phyloP scores from a whole-genome alignment of 306 rosid species.

The Biancaea sappan region DNA sequence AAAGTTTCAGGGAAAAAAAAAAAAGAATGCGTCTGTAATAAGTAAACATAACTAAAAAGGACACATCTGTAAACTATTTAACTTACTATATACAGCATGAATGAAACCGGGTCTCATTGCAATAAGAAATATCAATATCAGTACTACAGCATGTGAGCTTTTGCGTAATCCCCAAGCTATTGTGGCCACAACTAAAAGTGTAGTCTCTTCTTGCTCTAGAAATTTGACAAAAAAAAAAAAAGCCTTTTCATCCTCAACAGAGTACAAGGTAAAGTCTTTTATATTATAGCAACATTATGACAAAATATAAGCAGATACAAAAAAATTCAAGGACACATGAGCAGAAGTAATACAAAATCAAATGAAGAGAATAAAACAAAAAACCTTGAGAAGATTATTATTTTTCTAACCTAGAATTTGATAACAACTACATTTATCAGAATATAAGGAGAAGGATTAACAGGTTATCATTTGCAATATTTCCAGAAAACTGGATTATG shows the following conservation, averaged over 20 bases:
- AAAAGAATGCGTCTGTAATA: too few relatives aligned
- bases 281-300: background rate
- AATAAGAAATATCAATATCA: conserved; percentile 77
- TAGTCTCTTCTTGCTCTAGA: conserved; percentile 74
- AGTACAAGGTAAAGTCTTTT: background rate
- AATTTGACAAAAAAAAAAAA: conserved; percentile 26
- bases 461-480: background rate
- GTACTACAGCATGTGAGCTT: conserved; percentile 71
- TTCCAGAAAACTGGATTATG: conserved; percentile 8
- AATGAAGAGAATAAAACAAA: background rate
- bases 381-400: conserved; percentile 7
- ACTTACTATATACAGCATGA: conserved; percentile 85
- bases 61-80: conserved; percentile 5
- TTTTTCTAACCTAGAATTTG: conserved; percentile 3
- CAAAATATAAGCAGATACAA: background rate
- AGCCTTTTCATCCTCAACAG: conserved; percentile 28
- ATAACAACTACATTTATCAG: conserved; percentile 16
- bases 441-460: conserved; percentile 7
- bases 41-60: conserved; percentile 22
- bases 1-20: conserved; percentile 3
- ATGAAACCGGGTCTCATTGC: conserved; percentile 88
- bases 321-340: conserved; percentile 12
- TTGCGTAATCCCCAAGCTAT: conserved; percentile 88
- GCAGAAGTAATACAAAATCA: conserved; percentile 7
- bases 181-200: conserved; percentile 75